A percentile compares a stretch with the other conserved stretches of the same genome.
These are phyloP conservation scores for Suhomyces terraborum DNA, from an alignment of 1,139 yeast species.

Conservation along the genomic window DNA sequence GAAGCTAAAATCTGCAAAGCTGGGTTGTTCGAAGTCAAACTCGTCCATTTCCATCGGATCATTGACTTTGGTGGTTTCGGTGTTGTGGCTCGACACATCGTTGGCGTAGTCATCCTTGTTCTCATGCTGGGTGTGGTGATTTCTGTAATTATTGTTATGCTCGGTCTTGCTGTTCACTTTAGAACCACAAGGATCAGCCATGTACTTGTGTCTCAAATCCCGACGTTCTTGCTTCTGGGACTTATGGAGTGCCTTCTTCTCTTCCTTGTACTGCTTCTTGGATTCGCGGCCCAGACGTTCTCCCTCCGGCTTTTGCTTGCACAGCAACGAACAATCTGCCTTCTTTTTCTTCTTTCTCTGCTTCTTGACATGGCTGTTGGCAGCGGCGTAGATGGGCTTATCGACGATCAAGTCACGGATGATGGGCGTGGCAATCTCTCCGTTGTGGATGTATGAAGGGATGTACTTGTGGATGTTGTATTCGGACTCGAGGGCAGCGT, in stretches of 20 bases:
- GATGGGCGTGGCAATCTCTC: conserved; percentile 40
- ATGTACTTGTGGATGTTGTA: conserved; percentile 43
- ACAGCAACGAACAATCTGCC: background rate
- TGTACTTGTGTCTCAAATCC: conserved; percentile 16
- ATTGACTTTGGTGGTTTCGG: background rate
- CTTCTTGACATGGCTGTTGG: conserved; percentile 39
- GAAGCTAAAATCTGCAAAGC: conserved; percentile 1
- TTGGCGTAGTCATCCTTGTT: too few species aligned
- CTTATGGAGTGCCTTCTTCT: conserved; percentile 10
- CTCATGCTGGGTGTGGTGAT: too few species aligned
- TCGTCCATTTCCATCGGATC: conserved; percentile 4
- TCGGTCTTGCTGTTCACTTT: background rate
- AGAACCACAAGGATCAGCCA: background rate
- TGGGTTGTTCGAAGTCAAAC: background rate
- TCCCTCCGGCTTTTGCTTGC: background rate
- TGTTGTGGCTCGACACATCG: background rate
- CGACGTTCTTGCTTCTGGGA: conserved; percentile 14
- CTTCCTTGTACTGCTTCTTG: conserved; percentile 12
- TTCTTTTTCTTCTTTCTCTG: conserved; percentile 17
- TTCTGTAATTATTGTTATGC: too few species aligned
- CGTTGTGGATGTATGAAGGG: conserved; percentile 45
- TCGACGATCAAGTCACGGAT: conserved; percentile 37
- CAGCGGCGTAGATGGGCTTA: conserved; percentile 45
- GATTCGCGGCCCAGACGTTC: background rate
- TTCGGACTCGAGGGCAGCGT: conserved; percentile 38